Percentiles rank a stretch among this genome's conserved stretches.
These are phyloP conservation scores for Saccharomycopsis hybrid DNA, from an alignment of 1,139 yeast genomes.

Conservation along the genomic window DNA sequence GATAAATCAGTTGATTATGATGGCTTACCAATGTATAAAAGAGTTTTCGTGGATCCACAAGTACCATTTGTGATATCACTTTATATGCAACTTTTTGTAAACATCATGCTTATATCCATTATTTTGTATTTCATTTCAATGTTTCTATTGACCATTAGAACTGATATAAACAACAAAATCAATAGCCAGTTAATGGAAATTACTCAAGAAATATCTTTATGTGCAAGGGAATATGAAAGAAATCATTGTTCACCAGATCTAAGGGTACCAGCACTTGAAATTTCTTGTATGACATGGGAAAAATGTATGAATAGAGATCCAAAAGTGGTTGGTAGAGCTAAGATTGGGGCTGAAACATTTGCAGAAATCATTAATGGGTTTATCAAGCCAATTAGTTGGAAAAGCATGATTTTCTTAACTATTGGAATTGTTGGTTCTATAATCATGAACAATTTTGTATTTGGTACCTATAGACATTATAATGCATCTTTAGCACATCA, in stretches of 20 bases:
- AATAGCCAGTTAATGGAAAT: conserved; percentile 57
- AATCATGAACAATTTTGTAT: conserved; percentile 15
- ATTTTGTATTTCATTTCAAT: conserved; percentile 45
- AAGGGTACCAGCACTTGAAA: conserved; percentile 67
- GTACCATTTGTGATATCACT: conserved; percentile 64
- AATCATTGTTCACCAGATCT: conserved; percentile 61
- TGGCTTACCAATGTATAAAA: background rate
- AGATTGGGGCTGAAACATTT: conserved; percentile 72
- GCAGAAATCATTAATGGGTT: conserved; percentile 80
- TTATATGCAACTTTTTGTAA: conserved; percentile 65
- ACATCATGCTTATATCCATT: conserved; percentile 50
- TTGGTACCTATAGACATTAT: conserved; percentile 14
- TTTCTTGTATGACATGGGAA: conserved; percentile 70
- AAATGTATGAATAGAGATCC: conserved; percentile 88
- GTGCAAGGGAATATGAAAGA: conserved; percentile 62
- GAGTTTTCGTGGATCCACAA: conserved; percentile 38
- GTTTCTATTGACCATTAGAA: conserved; percentile 50
- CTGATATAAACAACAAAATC: conserved; percentile 66
- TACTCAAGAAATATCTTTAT: conserved; percentile 59
- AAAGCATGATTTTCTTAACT: conserved; percentile 49
- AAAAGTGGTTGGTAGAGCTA: conserved; percentile 64
- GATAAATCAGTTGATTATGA: background rate
- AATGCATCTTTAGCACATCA: background rate
- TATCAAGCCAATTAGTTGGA: conserved; percentile 69
- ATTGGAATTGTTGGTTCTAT: conserved; percentile 35